Evolutionary conservation across 306 rosid species (phyloP).

Genomic region (Quercus aquifolioides): DNA sequence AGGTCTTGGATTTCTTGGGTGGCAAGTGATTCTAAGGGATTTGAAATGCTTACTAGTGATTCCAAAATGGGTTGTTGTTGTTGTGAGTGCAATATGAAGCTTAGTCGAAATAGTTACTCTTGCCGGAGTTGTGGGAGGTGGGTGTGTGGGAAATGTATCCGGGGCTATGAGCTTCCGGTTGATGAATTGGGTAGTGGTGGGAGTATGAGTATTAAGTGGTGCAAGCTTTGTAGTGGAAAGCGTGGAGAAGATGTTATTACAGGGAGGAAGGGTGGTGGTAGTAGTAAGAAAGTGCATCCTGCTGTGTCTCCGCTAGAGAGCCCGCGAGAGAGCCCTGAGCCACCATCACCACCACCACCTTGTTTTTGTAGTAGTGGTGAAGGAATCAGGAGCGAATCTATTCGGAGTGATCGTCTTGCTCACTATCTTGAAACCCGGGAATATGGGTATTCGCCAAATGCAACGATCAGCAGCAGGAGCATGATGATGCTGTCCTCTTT

Average conservation of each 20-base stretch:
- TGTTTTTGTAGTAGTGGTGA: conserved; percentile 40
- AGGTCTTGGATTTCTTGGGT: conserved; percentile 66
- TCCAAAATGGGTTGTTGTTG: conserved; percentile 58
- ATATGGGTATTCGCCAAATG: conserved; percentile 46
- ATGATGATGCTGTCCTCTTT: conserved; percentile 34
- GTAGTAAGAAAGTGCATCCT: conserved; percentile 75
- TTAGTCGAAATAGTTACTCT: conserved; percentile 37
- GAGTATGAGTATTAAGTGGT: conserved; percentile 32
- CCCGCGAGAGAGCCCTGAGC: conserved; percentile 74
- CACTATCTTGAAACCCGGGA: conserved; percentile 44
- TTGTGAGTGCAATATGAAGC: conserved; percentile 54
- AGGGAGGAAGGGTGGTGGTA: conserved; percentile 25
- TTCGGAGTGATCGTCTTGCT: conserved; percentile 47
- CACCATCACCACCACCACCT: conserved; percentile 49
- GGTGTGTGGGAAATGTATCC: conserved; percentile 66
- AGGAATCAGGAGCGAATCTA: conserved; percentile 36
- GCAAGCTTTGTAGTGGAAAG: conserved; percentile 47
- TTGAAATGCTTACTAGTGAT: conserved; percentile 49
- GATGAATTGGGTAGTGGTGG: conserved; percentile 35
- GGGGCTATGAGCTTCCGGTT: conserved; percentile 42
- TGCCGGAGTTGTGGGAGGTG: conserved; percentile 71
- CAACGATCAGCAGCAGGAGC: conserved; percentile 37
- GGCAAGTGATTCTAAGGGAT: conserved; percentile 35
- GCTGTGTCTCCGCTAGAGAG: conserved; percentile 78
- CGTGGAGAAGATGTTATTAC: conserved; percentile 33